A percentile compares a stretch with the other conserved stretches of the same genome.
Conservation (phyloP, 202 grass and related monocot genomes). For the Schoenoplectus tabernaemontani region DNA sequence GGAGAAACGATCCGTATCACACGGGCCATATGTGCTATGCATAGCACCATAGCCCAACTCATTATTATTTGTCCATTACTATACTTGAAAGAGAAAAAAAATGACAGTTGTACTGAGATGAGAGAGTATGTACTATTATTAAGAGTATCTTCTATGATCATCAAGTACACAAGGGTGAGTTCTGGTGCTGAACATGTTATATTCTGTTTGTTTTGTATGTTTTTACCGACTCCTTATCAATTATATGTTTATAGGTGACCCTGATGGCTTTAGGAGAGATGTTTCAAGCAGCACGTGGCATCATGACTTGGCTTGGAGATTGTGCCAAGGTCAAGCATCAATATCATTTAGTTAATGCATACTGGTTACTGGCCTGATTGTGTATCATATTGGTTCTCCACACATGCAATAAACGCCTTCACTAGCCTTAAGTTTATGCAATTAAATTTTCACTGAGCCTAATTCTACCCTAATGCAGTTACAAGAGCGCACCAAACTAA, state of each 20-base stretch:
- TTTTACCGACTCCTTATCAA: neutral
- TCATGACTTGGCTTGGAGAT: conserved; percentile 97
- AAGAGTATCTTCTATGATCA: neutral
- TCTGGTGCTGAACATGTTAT: conserved; percentile 10
- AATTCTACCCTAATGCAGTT: neutral
- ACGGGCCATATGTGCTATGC: no score
- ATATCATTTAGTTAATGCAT: neutral
- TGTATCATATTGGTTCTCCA: neutral
- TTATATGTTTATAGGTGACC: conserved; percentile 53
- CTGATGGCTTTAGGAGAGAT: conserved; percentile 89
- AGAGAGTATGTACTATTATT: neutral
- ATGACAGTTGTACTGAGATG: neutral
- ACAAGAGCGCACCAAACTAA: neutral
- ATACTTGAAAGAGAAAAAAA: neutral
- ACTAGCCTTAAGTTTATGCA: neutral
- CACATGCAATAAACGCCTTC: neutral
- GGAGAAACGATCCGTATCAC: no score
- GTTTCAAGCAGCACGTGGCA: conserved; percentile 87
- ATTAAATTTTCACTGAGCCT: neutral
- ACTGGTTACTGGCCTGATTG: conserved; percentile 1
- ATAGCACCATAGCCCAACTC: no score
- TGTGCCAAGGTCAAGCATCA: conserved; percentile 70
- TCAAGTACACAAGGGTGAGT: neutral
- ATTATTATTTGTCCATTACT: neutral
- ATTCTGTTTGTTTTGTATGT: neutral